phyloP scores from a whole-genome alignment of 2,329 filamentous ascomycete genomes.

The Fusarium sp. region DNA sequence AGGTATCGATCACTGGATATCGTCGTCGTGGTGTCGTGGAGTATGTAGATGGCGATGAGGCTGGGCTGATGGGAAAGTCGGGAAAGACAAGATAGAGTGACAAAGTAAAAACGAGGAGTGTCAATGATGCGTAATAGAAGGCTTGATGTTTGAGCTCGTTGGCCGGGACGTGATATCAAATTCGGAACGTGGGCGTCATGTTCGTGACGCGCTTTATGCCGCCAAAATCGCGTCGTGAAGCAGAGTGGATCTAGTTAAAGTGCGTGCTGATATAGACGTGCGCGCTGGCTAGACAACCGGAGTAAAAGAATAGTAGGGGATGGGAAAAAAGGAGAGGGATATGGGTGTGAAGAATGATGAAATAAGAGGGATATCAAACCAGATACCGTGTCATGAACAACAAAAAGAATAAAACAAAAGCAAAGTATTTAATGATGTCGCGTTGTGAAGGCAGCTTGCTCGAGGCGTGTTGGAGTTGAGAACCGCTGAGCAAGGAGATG shows the following conservation, averaged over 20 bases:
- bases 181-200: constrained; percentile 51
- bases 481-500: constrained; percentile 17
- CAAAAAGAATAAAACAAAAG: neutral
- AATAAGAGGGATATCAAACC: constrained; percentile 8
- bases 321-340: neutral
- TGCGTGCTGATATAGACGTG: constrained; percentile 22
- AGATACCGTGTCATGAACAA: neutral
- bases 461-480: constrained; percentile 22
- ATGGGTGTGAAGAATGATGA: neutral
- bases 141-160: constrained; percentile 34
- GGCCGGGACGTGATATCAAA: constrained; percentile 45
- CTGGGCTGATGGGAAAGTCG: neutral
- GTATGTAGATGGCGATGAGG: neutral
- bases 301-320: constrained; percentile 5
- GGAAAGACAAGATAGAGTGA: constrained; percentile 20
- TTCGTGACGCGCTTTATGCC: constrained; percentile 51
- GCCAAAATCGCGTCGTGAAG: constrained; percentile 47
- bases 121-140: constrained; percentile 26
- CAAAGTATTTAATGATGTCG: constrained; percentile 13
- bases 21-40: constrained; percentile 3
- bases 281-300: constrained; percentile 32
- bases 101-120: constrained; percentile 18
- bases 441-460: constrained; percentile 21
- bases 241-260: constrained; percentile 43
- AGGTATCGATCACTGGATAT: constrained; percentile 12